phyloP scores from a whole-genome alignment of 2,329 filamentous ascomycete species.

The Penicillium sp. region DNA sequence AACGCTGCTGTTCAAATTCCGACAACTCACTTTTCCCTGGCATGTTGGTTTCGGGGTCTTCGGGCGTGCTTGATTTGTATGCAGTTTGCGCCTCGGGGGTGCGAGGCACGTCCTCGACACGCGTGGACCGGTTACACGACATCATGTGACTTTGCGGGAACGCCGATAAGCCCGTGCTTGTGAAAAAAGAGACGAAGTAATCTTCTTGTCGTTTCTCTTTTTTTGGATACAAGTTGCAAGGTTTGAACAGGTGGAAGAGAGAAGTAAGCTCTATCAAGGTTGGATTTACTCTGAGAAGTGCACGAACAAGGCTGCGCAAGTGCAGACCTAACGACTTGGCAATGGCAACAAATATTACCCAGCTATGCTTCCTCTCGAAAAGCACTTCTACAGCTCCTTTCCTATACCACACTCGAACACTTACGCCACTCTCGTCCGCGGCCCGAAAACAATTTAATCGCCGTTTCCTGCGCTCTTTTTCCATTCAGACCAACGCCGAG shows the following conservation, averaged over 20 bases:
- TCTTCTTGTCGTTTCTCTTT: background rate
- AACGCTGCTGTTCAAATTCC: constrained; percentile 74
- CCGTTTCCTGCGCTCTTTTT: constrained; percentile 14
- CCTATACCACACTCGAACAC: constrained; percentile 62
- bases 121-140: constrained; percentile 13
- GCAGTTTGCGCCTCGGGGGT: background rate
- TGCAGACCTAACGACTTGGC: constrained; percentile 1
- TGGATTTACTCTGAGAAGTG: background rate
- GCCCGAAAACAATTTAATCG: constrained; percentile 5
- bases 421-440: constrained; percentile 24
- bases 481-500: constrained; percentile 7
- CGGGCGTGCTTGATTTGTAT: background rate
- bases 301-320: background rate
- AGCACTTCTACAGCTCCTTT: constrained; percentile 50
- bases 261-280: background rate
- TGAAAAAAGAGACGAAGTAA: background rate
- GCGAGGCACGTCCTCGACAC: constrained; percentile 2
- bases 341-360: constrained; percentile 28
- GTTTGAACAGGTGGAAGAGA: background rate
- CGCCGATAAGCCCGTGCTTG: background rate
- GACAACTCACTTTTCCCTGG: constrained; percentile 51
- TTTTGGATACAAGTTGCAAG: background rate
- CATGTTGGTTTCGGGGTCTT: background rate
- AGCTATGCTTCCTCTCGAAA: constrained; percentile 23
- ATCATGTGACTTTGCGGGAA: constrained; percentile 14